A percentile compares a stretch with the other conserved stretches of the same genome.
These are phyloP conservation scores for Mycena albidolilacea DNA, from an alignment of 768 basidiomycete genomes.

Conservation along the genomic window DNA sequence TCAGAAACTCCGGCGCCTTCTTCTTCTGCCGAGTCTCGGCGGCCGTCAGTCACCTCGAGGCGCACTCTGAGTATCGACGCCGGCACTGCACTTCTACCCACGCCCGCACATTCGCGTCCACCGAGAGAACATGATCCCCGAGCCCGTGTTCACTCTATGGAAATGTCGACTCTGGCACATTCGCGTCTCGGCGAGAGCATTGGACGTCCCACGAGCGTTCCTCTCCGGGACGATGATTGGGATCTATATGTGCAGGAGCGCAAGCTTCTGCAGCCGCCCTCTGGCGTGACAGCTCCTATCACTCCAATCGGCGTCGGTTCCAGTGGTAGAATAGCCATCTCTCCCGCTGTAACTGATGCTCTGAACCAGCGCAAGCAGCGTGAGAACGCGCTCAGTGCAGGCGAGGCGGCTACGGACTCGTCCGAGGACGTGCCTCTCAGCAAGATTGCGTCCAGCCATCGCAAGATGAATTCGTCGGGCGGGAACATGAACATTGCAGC, in stretches of 20 bases:
- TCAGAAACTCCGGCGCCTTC: slow-evolving; percentile 81
- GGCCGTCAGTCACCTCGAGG: slow-evolving; percentile 75
- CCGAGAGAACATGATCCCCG: slow-evolving; percentile 80
- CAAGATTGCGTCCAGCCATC: slow-evolving; percentile 42
- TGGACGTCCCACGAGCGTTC: slow-evolving; percentile 79
- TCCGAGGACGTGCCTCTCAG: slow-evolving; percentile 67
- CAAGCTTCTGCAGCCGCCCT: slow-evolving; percentile 87
- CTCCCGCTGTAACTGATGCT: slow-evolving; percentile 84
- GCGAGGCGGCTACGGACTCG: slow-evolving; percentile 55
- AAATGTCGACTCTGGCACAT: slow-evolving; percentile 65
- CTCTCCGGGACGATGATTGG: slow-evolving; percentile 87
- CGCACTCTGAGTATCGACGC: slow-evolving; percentile 81
- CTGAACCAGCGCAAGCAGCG: slow-evolving; percentile 78
- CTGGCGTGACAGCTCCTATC: slow-evolving; percentile 88
- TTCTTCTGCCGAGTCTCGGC: slow-evolving; percentile 72
- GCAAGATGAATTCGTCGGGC: slow-evolving; percentile 47
- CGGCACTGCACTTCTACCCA: slow-evolving; percentile 62
- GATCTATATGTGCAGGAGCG: slow-evolving; percentile 89
- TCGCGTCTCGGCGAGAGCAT: slow-evolving; percentile 67
- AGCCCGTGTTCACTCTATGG: slow-evolving; percentile 81
- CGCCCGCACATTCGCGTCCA: slow-evolving; percentile 74
- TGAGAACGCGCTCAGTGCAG: slow-evolving; percentile 74
- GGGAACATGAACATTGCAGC: slow-evolving; percentile 42
- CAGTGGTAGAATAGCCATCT: slow-evolving; percentile 63
- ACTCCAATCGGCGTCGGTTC: slow-evolving; percentile 59